Evolutionary conservation across 2,329 filamentous ascomycete genomes (phyloP).

Genomic region (Trichoderma brevicompactum): DNA sequence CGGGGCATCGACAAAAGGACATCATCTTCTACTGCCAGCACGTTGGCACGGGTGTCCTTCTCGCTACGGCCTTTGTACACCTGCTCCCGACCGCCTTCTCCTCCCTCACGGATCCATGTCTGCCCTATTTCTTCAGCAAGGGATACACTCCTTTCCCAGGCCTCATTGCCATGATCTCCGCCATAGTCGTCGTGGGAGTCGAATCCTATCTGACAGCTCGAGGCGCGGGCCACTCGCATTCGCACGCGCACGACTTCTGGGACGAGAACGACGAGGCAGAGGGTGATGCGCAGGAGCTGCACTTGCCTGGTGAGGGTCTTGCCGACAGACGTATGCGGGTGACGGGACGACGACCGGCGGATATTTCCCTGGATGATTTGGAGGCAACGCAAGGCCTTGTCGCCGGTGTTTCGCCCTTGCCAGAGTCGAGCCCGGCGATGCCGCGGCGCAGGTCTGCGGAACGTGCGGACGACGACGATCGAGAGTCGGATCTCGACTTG

Average conservation of each 20-base stretch:
- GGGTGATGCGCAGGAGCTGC: constrained; percentile 37
- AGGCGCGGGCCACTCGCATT: constrained; percentile 65
- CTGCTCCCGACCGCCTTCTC: constrained; percentile 70
- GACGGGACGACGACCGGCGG: constrained; percentile 48
- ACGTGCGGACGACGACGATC: constrained; percentile 45
- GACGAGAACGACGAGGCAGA: constrained; percentile 54
- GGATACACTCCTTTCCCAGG: constrained; percentile 81
- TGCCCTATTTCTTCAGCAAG: constrained; percentile 78
- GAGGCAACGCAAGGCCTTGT: constrained; percentile 61
- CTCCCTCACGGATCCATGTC: constrained; percentile 69
- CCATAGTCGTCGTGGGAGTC: constrained; percentile 80
- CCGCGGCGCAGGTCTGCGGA: constrained; percentile 39
- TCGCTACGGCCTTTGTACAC: constrained; percentile 85
- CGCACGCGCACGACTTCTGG: constrained; percentile 55
- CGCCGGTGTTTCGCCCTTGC: constrained; percentile 61
- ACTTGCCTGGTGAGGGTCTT: constrained; percentile 39
- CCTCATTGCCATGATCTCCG: constrained; percentile 78
- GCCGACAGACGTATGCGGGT: constrained; percentile 45
- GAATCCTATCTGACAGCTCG: constrained; percentile 86
- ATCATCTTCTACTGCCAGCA: constrained; percentile 72
- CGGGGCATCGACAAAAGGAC: constrained; percentile 60
- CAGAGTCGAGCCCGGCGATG: constrained; percentile 54
- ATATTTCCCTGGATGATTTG: constrained; percentile 57
- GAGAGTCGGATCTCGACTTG: constrained; percentile 62
- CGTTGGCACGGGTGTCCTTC: constrained; percentile 82